A percentile compares a stretch with the other conserved stretches of the same genome.
Conservation (phyloP, 2,329 filamentous ascomycete species). For the Massarina eburnea region DNA sequence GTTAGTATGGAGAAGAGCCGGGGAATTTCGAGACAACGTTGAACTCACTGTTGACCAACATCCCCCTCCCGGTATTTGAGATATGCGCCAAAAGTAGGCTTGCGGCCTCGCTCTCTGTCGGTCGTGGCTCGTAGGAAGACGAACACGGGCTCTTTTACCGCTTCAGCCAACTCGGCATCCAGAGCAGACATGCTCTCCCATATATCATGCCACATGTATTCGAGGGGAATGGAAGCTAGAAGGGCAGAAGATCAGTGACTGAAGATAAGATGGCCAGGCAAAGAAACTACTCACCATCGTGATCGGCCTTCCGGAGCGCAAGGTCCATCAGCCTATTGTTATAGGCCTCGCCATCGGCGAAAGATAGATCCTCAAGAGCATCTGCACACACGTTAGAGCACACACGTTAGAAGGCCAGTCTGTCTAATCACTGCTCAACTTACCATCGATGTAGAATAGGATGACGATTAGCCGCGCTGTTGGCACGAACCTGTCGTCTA, state of each 20-base stretch:
- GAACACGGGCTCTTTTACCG: conserved; percentile 43
- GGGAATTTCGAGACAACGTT: not conserved
- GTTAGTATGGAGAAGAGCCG: not conserved
- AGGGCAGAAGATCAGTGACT: too few relatives aligned
- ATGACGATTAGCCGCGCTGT: conserved; percentile 44
- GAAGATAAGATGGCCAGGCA: too few relatives aligned
- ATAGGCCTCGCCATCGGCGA: conserved; percentile 43
- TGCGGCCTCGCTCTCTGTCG: conserved; percentile 18
- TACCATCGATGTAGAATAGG: conserved; percentile 50
- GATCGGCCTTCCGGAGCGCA: conserved; percentile 30
- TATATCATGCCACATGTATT: conserved; percentile 44
- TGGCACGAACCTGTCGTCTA: too few relatives aligned
- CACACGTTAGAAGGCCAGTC: not conserved
- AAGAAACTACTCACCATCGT: conserved; percentile 38
- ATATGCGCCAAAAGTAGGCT: conserved; percentile 36
- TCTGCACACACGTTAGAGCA: conserved; percentile 28
- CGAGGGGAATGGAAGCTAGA: conserved; percentile 36
- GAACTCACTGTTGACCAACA: conserved; percentile 45
- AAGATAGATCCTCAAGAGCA: conserved; percentile 46
- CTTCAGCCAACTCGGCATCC: conserved; percentile 41
- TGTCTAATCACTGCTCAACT: conserved; percentile 8
- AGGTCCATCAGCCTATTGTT: conserved; percentile 45
- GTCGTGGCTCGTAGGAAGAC: conserved; percentile 48
- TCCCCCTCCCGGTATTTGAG: conserved; percentile 45
- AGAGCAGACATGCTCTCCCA: conserved; percentile 45